Conservation (phyloP, 208 protist species). For the Sergeia podlipaevii region DNA sequence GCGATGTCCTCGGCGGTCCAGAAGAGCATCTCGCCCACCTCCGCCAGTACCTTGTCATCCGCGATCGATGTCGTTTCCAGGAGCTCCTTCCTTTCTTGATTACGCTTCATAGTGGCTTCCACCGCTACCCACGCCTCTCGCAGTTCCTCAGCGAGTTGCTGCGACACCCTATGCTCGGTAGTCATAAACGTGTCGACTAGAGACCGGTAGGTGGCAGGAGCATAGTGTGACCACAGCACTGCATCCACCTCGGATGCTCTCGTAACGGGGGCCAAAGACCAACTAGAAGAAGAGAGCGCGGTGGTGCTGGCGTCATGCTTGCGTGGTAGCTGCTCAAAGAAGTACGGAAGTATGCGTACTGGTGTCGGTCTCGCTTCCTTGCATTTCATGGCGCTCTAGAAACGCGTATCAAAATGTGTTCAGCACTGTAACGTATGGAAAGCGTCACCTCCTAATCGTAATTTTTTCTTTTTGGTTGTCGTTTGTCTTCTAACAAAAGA, state of each 20-base stretch:
- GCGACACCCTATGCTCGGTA: conserved; percentile 21
- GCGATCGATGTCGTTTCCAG: conserved; percentile 18
- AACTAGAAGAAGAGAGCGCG: not conserved
- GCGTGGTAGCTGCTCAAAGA: conserved; percentile 53
- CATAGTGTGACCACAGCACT: conserved; percentile 31
- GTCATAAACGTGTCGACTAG: conserved; percentile 5
- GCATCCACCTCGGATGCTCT: conserved; percentile 5
- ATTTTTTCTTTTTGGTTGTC: not conserved
- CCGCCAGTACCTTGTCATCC: conserved; percentile 12
- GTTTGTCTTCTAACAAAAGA: conserved; percentile 1
- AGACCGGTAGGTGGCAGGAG: conserved; percentile 18
- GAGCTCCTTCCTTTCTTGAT: conserved; percentile 26
- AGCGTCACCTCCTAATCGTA: not conserved
- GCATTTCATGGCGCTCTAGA: conserved; percentile 19
- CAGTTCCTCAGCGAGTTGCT: conserved; percentile 27
- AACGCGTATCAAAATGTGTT: too few relatives aligned
- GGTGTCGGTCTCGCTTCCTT: conserved; percentile 25
- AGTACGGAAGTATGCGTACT: conserved; percentile 35
- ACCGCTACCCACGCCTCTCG: conserved; percentile 48
- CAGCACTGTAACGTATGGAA: too few relatives aligned
- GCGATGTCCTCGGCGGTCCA: conserved; percentile 50
- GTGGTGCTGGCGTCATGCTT: not conserved
- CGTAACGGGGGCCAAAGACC: conserved; percentile 6
- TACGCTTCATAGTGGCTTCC: conserved; percentile 43
- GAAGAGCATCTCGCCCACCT: conserved; percentile 31